Evolutionary conservation across 306 rosid species (phyloP).

Genomic region (Quercus rubra): DNA sequence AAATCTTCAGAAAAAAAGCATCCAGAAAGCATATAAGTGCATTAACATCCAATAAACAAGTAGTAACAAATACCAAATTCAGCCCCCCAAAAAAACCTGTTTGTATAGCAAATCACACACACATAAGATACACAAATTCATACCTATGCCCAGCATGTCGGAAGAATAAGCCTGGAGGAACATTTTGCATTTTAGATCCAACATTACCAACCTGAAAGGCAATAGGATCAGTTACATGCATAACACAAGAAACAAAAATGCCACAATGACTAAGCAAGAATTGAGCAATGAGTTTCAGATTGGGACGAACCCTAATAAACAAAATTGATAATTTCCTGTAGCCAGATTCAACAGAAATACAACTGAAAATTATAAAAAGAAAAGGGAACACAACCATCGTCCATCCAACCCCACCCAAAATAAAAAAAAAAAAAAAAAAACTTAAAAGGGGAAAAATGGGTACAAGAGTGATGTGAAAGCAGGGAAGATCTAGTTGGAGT

Average conservation of each 20-base stretch:
- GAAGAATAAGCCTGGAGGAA: conserved; percentile 47
- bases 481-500: no score
- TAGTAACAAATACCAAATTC: not conserved
- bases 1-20: not conserved
- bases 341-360: not conserved
- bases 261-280: not conserved
- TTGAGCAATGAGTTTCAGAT: not conserved
- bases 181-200: conserved; percentile 22
- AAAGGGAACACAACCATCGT: not conserved
- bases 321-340: not conserved
- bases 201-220: conserved; percentile 40
- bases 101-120: not conserved
- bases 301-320: not conserved
- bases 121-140: not conserved
- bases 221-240: not conserved
- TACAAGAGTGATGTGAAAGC: not conserved
- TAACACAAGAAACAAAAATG: not conserved
- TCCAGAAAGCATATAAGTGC: not conserved
- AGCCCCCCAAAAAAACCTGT: not conserved
- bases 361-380: not conserved
- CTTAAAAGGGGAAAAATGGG: not conserved
- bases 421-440: not conserved
- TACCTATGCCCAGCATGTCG: conserved; percentile 48
- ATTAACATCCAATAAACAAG: not conserved
- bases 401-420: not conserved